Evolutionary conservation across 2,329 filamentous ascomycete genomes (phyloP).

Genomic region (Didymella segeticola): DNA sequence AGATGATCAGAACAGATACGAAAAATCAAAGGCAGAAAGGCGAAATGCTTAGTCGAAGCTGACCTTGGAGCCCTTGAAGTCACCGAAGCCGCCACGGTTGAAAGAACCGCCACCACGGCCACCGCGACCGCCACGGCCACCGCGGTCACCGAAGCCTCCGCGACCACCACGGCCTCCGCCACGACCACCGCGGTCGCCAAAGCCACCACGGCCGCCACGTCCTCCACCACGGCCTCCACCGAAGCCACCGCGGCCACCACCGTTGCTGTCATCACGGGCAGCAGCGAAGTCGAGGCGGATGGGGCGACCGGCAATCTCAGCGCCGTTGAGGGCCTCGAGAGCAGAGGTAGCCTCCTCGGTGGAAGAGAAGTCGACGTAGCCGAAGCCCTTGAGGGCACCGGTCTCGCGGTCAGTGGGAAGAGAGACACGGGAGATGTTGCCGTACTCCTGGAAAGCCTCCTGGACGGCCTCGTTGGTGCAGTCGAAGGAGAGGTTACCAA

Average conservation of each 20-base stretch:
- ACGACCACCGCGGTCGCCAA: slow-evolving; percentile 57
- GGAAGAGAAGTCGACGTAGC: slow-evolving; percentile 83
- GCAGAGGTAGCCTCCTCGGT: slow-evolving; percentile 83
- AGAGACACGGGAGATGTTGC: slow-evolving; percentile 77
- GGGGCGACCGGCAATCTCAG: slow-evolving; percentile 73
- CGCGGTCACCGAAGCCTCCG: slow-evolving; percentile 51
- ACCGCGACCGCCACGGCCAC: slow-evolving; percentile 58
- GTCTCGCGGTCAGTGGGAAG: slow-evolving; percentile 88
- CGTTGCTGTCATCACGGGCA: slow-evolving; percentile 67
- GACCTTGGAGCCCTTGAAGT: slow-evolving; percentile 81
- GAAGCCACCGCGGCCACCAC: slow-evolving; percentile 60
- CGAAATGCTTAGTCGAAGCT: slow-evolving; percentile 60
- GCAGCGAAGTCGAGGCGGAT: slow-evolving; percentile 84
- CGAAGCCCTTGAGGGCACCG: slow-evolving; percentile 88
- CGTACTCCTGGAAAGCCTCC: slow-evolving; percentile 75
- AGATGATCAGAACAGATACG: slow-evolving; percentile 30
- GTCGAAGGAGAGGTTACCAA: slow-evolving; percentile 89
- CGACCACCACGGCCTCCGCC: slow-evolving; percentile 58
- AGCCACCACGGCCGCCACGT: slow-evolving; percentile 52
- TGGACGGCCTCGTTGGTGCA: slow-evolving; percentile 77
- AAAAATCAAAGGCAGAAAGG: slow-evolving; percentile 11
- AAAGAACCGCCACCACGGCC: slow-evolving; percentile 54
- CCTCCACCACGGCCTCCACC: slow-evolving; percentile 61
- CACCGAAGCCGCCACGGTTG: slow-evolving; percentile 65
- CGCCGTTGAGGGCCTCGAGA: slow-evolving; percentile 73